Conservation (phyloP, 805 yeast species). For the Candida dajiaensis region DNA sequence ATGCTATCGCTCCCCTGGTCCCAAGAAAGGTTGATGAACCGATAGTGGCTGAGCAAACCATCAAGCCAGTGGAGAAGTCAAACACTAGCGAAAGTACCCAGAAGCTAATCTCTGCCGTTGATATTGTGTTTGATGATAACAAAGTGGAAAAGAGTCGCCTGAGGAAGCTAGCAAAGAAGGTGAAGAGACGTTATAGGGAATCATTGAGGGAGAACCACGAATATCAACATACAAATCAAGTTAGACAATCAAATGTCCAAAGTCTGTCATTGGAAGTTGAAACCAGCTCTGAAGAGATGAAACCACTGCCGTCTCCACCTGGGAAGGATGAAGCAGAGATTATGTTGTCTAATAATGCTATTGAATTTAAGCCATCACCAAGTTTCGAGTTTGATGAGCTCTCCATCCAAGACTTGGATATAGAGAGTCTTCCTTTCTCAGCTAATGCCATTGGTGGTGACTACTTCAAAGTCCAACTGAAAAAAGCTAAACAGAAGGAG, state of each 20-base stretch:
- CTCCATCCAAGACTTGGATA: conserved; percentile 4
- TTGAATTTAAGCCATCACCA: neutral
- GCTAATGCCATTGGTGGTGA: conserved; percentile 17
- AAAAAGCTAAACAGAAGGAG: conserved; percentile 2
- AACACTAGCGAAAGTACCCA: conserved; percentile 1
- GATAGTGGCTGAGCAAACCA: neutral
- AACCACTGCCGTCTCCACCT: neutral
- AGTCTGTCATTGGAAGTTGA: neutral
- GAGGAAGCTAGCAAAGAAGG: conserved; percentile 14
- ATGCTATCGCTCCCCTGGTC: conserved; percentile 19
- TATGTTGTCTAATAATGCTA: neutral
- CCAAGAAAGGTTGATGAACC: conserved; percentile 9
- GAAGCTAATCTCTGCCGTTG: conserved; percentile 16
- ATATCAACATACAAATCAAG: conserved; percentile 2
- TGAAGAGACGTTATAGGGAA: conserved; percentile 17
- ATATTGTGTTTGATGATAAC: conserved; percentile 19
- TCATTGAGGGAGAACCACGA: conserved; percentile 4
- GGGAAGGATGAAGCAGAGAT: neutral
- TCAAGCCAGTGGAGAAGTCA: neutral
- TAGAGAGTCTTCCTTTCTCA: conserved; percentile 16
- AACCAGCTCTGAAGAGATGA: conserved; percentile 1
- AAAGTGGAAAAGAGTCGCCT: conserved; percentile 17
- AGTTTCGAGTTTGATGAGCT: conserved; percentile 2
- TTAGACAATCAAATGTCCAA: neutral
- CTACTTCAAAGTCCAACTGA: neutral